Evolutionary conservation across 805 yeast species (phyloP), one percentile per base, ranked within the genome.

Genomic region (Schizosaccharomyces pombe): DNA sequence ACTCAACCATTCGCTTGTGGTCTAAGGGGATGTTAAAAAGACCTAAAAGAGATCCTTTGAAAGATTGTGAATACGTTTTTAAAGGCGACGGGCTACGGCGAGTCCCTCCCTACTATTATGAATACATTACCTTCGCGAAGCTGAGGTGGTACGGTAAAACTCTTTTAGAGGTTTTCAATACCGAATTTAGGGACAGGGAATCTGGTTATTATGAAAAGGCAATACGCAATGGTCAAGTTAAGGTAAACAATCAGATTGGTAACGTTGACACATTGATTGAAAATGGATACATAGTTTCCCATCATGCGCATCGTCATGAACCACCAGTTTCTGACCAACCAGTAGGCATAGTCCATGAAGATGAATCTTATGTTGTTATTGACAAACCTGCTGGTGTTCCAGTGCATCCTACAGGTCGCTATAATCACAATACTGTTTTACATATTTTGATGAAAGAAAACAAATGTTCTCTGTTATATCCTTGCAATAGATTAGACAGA

Each of bases 361-460:
- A 85, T 63, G 85, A 80, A 5, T 75, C 82, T 53, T 64, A 85
- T 24, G 71, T 91, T 4, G 93, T 83, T 2, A 80, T 91, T 24
- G 94, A 89, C 64, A 91, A 91, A 59, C 98, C 98, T 0, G 75
- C 91, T 3, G 96, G 98, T 0, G 74, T 91, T 2, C 96, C 98
- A 0, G 94, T 85, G 0, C 98, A 91, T 64, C 97, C 98, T 2
- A 82, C 95, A 0, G 98, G 97, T 2, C 60, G 70, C 55, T 89
- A 78, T 66, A 69, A 89, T 56, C 84, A 74, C 65, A 89, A 89
- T 63, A 76, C 94, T 1, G 72, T 85, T 24, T 82, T 91, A 4
- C 82, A 81, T 63, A 77, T 85, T 8, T 66, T 91, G 59, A 80
- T 84, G 64, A 76, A 77, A 55, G 93, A 87, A 60, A 64, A 43